Conservation (phyloP, 495 filamentous ascomycete species). For the Penicillium pancosmium region DNA sequence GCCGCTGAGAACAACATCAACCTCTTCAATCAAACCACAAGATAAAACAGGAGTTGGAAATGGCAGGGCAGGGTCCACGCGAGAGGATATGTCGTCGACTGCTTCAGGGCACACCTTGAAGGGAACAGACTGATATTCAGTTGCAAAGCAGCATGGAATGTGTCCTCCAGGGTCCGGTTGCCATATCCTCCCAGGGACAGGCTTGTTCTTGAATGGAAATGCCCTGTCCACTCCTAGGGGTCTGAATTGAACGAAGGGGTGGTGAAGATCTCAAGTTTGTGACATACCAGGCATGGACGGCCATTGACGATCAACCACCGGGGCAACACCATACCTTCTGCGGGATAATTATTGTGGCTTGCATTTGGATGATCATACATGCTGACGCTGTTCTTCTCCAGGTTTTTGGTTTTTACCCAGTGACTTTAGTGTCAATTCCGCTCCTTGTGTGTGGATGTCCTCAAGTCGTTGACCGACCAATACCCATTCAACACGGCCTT, state of each 20-base stretch:
- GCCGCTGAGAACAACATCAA: background rate
- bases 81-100: background rate
- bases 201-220: constrained; percentile 19
- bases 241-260: constrained; percentile 20
- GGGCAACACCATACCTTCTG: constrained; percentile 32
- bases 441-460: constrained; percentile 22
- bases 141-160: constrained; percentile 21
- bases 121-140: constrained; percentile 12
- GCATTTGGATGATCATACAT: constrained; percentile 5
- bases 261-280: constrained; percentile 20
- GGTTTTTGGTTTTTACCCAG: constrained; percentile 8
- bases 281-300: constrained; percentile 18
- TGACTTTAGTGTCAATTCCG: constrained; percentile 8
- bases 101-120: background rate
- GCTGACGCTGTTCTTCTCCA: constrained; percentile 6
- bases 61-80: background rate
- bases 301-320: constrained; percentile 19
- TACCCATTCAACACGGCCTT: constrained; percentile 12
- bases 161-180: constrained; percentile 11
- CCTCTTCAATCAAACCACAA: background rate
- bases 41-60: constrained; percentile 3
- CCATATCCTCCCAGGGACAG: constrained; percentile 1
- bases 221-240: constrained; percentile 8
- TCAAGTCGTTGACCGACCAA: constrained; percentile 24
- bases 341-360: constrained; percentile 7